Conservation (phyloP, 78 protist species). For the Trichosphaerium sp. region DNA sequence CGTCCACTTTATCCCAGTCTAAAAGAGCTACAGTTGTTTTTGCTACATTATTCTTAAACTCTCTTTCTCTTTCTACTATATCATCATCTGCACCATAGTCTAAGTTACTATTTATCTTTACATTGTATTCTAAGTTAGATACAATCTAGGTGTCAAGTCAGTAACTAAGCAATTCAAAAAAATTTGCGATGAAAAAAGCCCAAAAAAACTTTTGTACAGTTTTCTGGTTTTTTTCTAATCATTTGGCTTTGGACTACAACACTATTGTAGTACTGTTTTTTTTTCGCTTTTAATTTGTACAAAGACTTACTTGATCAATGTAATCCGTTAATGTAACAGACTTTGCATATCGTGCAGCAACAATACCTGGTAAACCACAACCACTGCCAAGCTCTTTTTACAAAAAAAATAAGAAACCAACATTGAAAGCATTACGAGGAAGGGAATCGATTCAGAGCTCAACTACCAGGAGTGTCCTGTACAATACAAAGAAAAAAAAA, state of each 20-base stretch:
- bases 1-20: neutral
- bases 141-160: slow-evolving; percentile 15
- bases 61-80: neutral
- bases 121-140: slow-evolving; percentile 53
- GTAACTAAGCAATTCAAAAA: too few relatives aligned
- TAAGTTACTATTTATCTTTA: slow-evolving; percentile 23
- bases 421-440: neutral
- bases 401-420: neutral
- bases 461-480: too few relatives aligned
- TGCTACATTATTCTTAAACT: neutral
- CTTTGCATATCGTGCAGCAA: slow-evolving; percentile 41
- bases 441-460: neutral
- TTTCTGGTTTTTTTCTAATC: too few relatives aligned
- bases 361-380: slow-evolving; percentile 61
- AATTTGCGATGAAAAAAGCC: too few relatives aligned
- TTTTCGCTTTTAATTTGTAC: too few relatives aligned
- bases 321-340: slow-evolving; percentile 61
- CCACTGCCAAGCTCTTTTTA: slow-evolving; percentile 69
- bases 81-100: neutral
- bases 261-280: too few relatives aligned
- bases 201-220: too few relatives aligned
- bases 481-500: too few relatives aligned
- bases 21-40: neutral
- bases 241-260: too few relatives aligned
- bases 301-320: slow-evolving; percentile 15